Conservation (phyloP, 2,329 filamentous ascomycete species). For the Venturia effusa region DNA sequence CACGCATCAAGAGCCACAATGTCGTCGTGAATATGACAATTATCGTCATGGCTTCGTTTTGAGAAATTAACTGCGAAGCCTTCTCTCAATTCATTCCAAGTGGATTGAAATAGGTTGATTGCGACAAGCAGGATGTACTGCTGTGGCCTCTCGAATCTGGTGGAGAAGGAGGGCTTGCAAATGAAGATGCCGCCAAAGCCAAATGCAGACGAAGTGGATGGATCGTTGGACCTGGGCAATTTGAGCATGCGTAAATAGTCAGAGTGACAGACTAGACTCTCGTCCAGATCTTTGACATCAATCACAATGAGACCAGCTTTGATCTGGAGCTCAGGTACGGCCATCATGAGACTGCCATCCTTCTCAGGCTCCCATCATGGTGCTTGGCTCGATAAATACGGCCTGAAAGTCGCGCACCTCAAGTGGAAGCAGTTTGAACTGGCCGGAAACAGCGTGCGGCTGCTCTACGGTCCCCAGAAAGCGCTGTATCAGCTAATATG, state of each 20-base stretch:
- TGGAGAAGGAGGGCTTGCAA: not conserved
- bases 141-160: not conserved
- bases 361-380: not conserved
- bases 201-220: not conserved
- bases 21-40: too few species aligned
- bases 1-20: too few species aligned
- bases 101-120: not conserved
- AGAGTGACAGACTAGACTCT: not conserved
- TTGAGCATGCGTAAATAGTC: not conserved
- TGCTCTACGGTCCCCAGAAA: not conserved
- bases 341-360: not conserved
- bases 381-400: not conserved
- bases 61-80: not conserved
- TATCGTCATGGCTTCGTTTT: not conserved
- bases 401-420: not conserved
- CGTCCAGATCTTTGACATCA: not conserved
- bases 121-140: not conserved
- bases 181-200: not conserved
- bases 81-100: not conserved
- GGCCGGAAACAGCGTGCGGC: not conserved
- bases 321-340: not conserved
- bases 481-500: not conserved
- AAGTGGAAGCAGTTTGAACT: not conserved
- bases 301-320: not conserved
- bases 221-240: not conserved